Percentiles rank a stretch among this genome's conserved stretches.
These are phyloP conservation scores for Flaveria sonorensis DNA, from an alignment of 129 eudicot genomes.

Conservation along the genomic window DNA sequence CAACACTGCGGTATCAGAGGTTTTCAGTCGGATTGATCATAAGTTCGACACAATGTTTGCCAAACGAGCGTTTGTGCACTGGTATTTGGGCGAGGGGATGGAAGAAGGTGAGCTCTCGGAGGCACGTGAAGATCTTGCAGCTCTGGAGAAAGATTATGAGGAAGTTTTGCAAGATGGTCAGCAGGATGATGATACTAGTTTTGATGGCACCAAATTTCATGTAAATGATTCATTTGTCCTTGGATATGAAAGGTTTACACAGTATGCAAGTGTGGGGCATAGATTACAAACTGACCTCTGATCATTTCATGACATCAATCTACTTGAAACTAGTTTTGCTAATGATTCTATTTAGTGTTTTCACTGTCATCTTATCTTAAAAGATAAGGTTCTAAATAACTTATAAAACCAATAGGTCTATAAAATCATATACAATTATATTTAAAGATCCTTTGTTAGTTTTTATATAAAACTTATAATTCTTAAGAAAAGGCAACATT, in stretches of 20 bases:
- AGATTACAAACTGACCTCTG: slow-evolving; percentile 19
- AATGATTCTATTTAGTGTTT: neutral
- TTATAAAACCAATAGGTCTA: too few species aligned
- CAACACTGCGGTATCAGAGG: slow-evolving; percentile 72
- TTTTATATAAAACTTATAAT: too few species aligned
- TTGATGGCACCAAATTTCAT: neutral
- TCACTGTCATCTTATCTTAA: too few species aligned
- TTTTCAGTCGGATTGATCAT: slow-evolving; percentile 58
- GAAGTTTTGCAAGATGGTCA: slow-evolving; percentile 55
- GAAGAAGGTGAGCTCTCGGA: slow-evolving; percentile 78
- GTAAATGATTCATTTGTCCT: slow-evolving; percentile 18
- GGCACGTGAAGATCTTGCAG: slow-evolving; percentile 79
- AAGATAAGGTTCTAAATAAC: too few species aligned
- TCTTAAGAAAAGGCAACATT: too few species aligned
- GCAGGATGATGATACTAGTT: slow-evolving; percentile 50
- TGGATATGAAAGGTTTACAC: neutral
- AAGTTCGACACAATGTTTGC: slow-evolving; percentile 59
- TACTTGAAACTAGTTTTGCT: neutral
- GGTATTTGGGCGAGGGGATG: slow-evolving; percentile 80
- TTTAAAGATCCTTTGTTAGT: too few species aligned
- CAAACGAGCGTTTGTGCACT: slow-evolving; percentile 70
- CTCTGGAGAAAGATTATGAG: slow-evolving; percentile 64
- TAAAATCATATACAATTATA: too few species aligned
- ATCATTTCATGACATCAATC: neutral
- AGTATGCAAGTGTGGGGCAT: neutral